Conservation (phyloP, 2,329 filamentous ascomycete species). For the Cordyceps tenuipes region DNA sequence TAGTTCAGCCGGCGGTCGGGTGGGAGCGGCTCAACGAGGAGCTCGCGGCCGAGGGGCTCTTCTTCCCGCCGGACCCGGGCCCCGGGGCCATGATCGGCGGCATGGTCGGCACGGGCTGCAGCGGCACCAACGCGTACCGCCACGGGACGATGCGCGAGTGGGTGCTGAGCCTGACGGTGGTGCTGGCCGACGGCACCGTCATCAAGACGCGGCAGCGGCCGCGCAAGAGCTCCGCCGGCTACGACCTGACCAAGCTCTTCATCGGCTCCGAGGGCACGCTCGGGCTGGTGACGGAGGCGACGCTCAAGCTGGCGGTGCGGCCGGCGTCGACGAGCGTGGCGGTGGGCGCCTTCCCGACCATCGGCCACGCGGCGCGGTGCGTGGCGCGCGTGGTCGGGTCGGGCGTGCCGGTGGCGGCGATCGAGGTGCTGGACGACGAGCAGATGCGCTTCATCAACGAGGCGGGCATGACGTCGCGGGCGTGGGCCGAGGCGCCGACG, state of each 20-base stretch:
- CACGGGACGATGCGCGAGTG: slow-evolving; percentile 95
- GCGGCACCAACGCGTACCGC: slow-evolving; percentile 81
- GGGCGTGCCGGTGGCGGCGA: slow-evolving; percentile 79
- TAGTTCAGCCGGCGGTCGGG: slow-evolving; percentile 73
- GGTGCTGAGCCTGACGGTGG: slow-evolving; percentile 80
- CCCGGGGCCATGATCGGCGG: slow-evolving; percentile 89
- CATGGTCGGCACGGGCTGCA: slow-evolving; percentile 67
- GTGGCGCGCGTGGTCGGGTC: slow-evolving; percentile 71
- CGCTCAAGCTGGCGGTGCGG: slow-evolving; percentile 74
- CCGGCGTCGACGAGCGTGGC: slow-evolving; percentile 76
- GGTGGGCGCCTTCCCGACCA: slow-evolving; percentile 49
- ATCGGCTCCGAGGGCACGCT: slow-evolving; percentile 89
- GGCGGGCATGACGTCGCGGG: slow-evolving; percentile 55
- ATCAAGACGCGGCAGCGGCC: slow-evolving; percentile 85
- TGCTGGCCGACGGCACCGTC: slow-evolving; percentile 81
- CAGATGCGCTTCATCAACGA: slow-evolving; percentile 69
- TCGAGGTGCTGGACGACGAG: slow-evolving; percentile 86
- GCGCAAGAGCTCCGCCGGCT: slow-evolving; percentile 83
- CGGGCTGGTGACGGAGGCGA: slow-evolving; percentile 84
- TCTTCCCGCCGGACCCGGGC: slow-evolving; percentile 88
- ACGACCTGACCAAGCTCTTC: slow-evolving; percentile 83
- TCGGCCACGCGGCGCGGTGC: slow-evolving; percentile 69
- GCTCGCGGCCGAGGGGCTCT: slow-evolving; percentile 63
- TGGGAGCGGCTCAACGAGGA: slow-evolving; percentile 83
- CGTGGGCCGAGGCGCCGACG: slow-evolving; percentile 65